phyloP scores from a whole-genome alignment of 306 rosid genomes.

The Pterocarpus macrocarpus region DNA sequence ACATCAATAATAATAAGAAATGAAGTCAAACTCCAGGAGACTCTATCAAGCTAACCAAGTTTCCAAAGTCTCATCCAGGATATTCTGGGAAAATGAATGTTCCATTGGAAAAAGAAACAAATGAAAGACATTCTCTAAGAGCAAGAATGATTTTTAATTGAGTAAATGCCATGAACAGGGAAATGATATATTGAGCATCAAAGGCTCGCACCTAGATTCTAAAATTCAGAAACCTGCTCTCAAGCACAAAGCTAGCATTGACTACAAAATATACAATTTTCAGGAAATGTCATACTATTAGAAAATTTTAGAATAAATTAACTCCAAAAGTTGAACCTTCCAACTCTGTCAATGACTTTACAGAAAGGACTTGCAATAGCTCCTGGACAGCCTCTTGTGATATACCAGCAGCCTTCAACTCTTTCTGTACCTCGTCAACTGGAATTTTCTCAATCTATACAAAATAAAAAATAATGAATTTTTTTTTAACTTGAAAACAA shows the following conservation, averaged over 20 bases:
- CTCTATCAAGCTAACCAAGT: constrained; percentile 16
- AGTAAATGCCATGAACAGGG: constrained; percentile 5
- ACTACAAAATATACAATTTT: constrained; percentile 33
- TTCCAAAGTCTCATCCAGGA: constrained; percentile 24
- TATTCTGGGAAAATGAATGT: constrained; percentile 33
- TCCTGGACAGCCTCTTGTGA: constrained; percentile 79
- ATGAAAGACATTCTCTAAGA: background rate
- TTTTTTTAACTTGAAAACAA: constrained; percentile 24
- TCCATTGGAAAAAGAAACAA: constrained; percentile 21
- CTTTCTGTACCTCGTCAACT: constrained; percentile 78
- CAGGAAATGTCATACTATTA: constrained; percentile 25
- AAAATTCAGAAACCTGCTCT: constrained; percentile 30
- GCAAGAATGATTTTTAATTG: constrained; percentile 21
- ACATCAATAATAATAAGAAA: constrained; percentile 15
- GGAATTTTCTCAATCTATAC: constrained; percentile 89
- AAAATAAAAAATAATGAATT: constrained; percentile 17
- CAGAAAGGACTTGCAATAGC: constrained; percentile 87
- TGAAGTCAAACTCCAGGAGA: constrained; percentile 27
- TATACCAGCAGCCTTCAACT: constrained; percentile 73
- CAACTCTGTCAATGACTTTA: constrained; percentile 84
- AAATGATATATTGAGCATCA: constrained; percentile 36
- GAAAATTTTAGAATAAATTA: constrained; percentile 15
- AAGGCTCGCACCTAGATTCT: constrained; percentile 39
- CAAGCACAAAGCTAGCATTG: constrained; percentile 21
- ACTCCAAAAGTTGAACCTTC: constrained; percentile 70